Base-by-base conservation (phyloP, 75 land plant species). In the Selaginella moellendorffii region DNA sequence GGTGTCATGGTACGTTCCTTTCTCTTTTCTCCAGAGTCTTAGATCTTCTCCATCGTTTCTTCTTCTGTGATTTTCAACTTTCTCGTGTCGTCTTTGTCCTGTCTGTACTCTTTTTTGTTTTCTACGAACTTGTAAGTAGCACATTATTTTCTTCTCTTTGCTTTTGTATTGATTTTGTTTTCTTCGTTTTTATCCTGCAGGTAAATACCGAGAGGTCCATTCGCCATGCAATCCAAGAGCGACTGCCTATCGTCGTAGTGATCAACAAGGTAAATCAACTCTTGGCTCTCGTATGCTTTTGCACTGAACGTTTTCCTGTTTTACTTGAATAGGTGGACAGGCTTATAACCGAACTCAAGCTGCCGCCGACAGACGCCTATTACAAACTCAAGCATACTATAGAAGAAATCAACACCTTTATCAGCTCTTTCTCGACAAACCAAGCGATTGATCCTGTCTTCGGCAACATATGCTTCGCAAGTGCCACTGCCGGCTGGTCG, bases 391-490 rank as follows among this genome's bases (percentile, higher is more conserved):
- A 83, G 69, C 96, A 95, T 61, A 95, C 85, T 5, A 30, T 95
- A 63, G 99, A 95, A 62, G 79, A 79, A 24, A 74, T 95, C 61
- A 95, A 89, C 69, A 74, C 72, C 51, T 76, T 82, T 31, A 82
- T 95, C 28, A 65, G 87, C 56, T 73, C 87, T 5, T 81, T 68
- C 62, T 85, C 96, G 19, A 76, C 90, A 1, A 85, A 85, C 52
- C 86, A 77, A 58, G 26, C 71, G 26, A 68, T 95, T 68, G 99
- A 95, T 69, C 99, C 99, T 20, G 76, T 67, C 26, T 74, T 76
- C 54, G 99, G 99, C 62, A 95, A 95, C 76, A 90, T 95, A 14
- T 89, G 96, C 69, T 95, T 95, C 82, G 99, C 99, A 0, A 95
- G 99, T 78, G 99, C 83, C 24, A 85, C 78, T 69, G 99, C 96